These are phyloP conservation scores for Chalciporus piperatus DNA, from an alignment of 768 basidiomycete species.

Conservation along the genomic window DNA sequence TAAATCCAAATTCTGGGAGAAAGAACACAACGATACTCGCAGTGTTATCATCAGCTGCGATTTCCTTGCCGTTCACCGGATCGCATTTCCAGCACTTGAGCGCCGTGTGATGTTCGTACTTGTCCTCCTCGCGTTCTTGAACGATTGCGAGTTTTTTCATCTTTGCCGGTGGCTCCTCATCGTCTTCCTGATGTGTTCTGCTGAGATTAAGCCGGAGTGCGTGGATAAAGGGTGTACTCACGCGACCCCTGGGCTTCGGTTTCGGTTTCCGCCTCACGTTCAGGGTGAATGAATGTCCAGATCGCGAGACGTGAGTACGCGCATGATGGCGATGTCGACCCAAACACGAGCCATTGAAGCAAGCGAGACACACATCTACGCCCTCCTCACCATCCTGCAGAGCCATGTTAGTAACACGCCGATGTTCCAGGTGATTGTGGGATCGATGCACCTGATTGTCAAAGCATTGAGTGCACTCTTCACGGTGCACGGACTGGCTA, in stretches of 20 bases:
- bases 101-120: slow-evolving; percentile 64
- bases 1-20: not conserved
- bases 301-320: slow-evolving; percentile 64
- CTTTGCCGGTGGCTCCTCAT: slow-evolving; percentile 83
- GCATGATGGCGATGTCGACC: slow-evolving; percentile 66
- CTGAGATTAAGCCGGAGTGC: not conserved
- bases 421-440: not conserved
- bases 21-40: slow-evolving; percentile 18
- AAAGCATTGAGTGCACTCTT: slow-evolving; percentile 98
- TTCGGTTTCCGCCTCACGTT: slow-evolving; percentile 78
- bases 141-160: slow-evolving; percentile 86
- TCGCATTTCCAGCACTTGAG: slow-evolving; percentile 81
- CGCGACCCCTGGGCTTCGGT: slow-evolving; percentile 53
- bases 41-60: slow-evolving; percentile 37
- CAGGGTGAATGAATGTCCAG: slow-evolving; percentile 71
- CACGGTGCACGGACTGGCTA: slow-evolving; percentile 75
- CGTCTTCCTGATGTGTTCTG: slow-evolving; percentile 51
- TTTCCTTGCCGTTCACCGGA: slow-evolving; percentile 41
- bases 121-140: slow-evolving; percentile 86
- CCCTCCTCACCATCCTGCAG: slow-evolving; percentile 68
- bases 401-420: not conserved
- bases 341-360: slow-evolving; percentile 93
- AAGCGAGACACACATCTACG: slow-evolving; percentile 84
- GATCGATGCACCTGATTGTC: slow-evolving; percentile 71
- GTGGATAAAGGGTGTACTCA: slow-evolving; percentile 37